Evolutionary conservation across 2,329 filamentous ascomycete species (phyloP).

Genomic region (Tolypocladium pustulatum): DNA sequence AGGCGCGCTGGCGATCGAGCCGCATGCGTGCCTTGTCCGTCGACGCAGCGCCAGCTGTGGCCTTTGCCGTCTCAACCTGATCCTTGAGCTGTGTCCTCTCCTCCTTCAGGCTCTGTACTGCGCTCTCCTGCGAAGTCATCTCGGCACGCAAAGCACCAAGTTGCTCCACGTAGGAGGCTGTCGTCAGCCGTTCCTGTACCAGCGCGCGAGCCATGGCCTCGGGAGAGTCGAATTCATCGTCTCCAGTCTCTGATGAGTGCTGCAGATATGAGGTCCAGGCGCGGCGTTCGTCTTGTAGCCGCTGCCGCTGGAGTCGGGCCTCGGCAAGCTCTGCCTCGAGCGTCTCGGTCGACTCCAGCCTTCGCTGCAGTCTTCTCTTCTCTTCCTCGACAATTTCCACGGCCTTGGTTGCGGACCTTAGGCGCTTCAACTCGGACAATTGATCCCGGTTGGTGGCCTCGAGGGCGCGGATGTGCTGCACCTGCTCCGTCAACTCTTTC

Average conservation of each 20-base stretch:
- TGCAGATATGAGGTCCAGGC: conserved; percentile 84
- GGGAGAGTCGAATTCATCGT: conserved; percentile 75
- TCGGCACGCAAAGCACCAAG: conserved; percentile 73
- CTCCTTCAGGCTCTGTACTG: conserved; percentile 59
- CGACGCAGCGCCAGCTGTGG: conserved; percentile 31
- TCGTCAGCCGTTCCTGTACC: conserved; percentile 71
- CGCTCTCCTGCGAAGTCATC: conserved; percentile 63
- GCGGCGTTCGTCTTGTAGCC: conserved; percentile 77
- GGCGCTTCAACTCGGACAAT: conserved; percentile 64
- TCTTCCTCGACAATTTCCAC: conserved; percentile 93
- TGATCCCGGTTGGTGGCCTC: conserved; percentile 77
- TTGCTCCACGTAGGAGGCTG: conserved; percentile 68
- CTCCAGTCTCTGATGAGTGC: conserved; percentile 48
- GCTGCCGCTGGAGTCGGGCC: conserved; percentile 69
- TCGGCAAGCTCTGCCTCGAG: conserved; percentile 71
- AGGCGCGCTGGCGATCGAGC: conserved; percentile 72
- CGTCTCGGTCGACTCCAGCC: conserved; percentile 62
- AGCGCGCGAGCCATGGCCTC: conserved; percentile 79
- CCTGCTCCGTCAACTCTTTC: conserved; percentile 80
- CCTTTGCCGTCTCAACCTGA: conserved; percentile 62
- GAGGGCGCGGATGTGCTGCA: conserved; percentile 77
- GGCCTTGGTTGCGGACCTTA: conserved; percentile 74
- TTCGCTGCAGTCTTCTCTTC: conserved; percentile 72
- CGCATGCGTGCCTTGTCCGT: conserved; percentile 62
- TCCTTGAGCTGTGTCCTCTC: conserved; percentile 54